Evolutionary conservation across 371 early-diverging fungal genomes (phyloP), one percentile per base, ranked within the genome.

Genomic region (Lichtheimia hyalospora): DNA sequence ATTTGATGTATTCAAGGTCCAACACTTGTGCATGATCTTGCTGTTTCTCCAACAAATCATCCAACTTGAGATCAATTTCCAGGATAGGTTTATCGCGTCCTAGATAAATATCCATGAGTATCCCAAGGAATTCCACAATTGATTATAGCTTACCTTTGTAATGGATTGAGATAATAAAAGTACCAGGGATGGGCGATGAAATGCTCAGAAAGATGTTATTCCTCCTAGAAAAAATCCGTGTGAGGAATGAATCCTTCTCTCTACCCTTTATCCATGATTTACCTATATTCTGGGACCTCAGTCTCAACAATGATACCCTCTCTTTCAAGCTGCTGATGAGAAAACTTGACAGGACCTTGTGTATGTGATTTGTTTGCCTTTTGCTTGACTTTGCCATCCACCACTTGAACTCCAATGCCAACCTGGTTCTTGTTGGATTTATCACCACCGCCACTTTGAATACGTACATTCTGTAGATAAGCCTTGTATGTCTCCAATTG

Each of bases 21-120:
- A 97, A 70, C 25, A 86, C 67, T 40, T 87, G 79, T 2, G 92
- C 84, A 39, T 94, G 91, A 58, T 92, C 89, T 71, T 94, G 94
- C 84, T 97, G 95, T 87, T 94, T 94, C 72, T 95, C 96, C 52
- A 96, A 77, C 60, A 96, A 70, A 72, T 96, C 97, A 67, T 97
- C 97, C 51, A 97, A 72, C 60, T 93, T 92, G 57, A 97, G 80
- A 71, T 95, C 95, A 87, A 97, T 93, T 72, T 95, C 95, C 59
- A 97, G 69, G 28, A 97, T 93, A 0, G 97, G 91, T 62, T 92
- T 93, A 49, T 96, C 96, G 18, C 97, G 86, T 24, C 75, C 90
- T 74, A 48, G 12, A 4, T n/a, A 50, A 21, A 5, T 27, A 13
- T 48, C 1, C 18, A 25, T 25, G 14, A 14, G 25, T 16, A 28